phyloP scores from a whole-genome alignment of 306 rosid species.

The Cucurbita ficifolia region DNA sequence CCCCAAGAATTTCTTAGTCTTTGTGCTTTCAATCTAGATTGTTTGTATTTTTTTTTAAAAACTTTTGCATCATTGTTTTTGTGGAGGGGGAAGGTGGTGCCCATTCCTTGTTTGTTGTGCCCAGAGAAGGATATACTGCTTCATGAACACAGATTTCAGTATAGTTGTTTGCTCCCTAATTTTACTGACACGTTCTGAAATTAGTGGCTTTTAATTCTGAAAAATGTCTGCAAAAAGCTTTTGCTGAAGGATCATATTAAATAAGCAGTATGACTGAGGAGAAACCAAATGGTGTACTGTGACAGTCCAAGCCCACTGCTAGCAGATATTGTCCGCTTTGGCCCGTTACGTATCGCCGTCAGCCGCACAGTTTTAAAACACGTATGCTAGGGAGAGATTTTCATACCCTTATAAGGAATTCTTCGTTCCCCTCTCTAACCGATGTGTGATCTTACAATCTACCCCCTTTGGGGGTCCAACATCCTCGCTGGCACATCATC shows the following conservation, averaged over 20 bases:
- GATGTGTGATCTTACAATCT: no score
- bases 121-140: not conserved
- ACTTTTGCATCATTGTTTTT: not conserved
- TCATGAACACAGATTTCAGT: not conserved
- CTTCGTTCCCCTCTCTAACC: no score
- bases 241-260: not conserved
- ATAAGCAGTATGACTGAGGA: not conserved
- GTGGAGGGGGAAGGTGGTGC: not conserved
- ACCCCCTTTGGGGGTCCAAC: no score
- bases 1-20: not conserved
- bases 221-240: not conserved
- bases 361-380: no score
- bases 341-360: no score
- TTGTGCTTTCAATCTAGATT: not conserved
- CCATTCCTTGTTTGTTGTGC: not conserved
- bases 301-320: no score
- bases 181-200: not conserved
- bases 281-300: not conserved
- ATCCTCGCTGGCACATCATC: no score
- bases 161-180: not conserved
- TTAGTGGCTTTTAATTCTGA: not conserved
- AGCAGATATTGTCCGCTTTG: no score
- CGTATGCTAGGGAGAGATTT: no score
- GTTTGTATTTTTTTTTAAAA: not conserved
- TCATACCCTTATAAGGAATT: no score